Evolutionary conservation across 2,329 filamentous ascomycete species (phyloP).

Genomic region (Botrytis porri): DNA sequence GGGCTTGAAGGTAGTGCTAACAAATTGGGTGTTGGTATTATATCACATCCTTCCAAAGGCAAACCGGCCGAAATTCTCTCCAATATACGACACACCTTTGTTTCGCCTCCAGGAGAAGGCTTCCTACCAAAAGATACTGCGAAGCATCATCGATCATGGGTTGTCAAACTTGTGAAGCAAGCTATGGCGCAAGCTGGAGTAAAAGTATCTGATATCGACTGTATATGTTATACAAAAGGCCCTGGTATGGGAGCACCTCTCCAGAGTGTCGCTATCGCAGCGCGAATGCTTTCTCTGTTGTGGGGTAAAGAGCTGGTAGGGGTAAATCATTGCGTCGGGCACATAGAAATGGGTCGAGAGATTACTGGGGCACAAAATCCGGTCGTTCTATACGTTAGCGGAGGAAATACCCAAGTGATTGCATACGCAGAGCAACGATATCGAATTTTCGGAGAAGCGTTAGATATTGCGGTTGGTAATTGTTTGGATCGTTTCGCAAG

Average conservation of each 20-base stretch:
- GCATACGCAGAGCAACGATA: slow-evolving; percentile 93
- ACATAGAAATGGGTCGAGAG: slow-evolving; percentile 96
- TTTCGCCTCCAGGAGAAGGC: slow-evolving; percentile 85
- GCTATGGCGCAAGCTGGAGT: slow-evolving; percentile 70
- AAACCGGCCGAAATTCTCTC: slow-evolving; percentile 68
- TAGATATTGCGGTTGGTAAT: slow-evolving; percentile 97
- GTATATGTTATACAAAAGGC: slow-evolving; percentile 92
- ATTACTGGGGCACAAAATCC: slow-evolving; percentile 91
- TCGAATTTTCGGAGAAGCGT: slow-evolving; percentile 94
- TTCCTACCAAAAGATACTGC: slow-evolving; percentile 98
- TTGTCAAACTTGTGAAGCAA: slow-evolving; percentile 74
- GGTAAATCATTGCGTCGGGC: slow-evolving; percentile 96
- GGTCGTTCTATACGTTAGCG: slow-evolving; percentile 91
- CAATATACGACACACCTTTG: slow-evolving; percentile 92
- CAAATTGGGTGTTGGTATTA: slow-evolving; percentile 92
- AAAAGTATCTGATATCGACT: slow-evolving; percentile 67
- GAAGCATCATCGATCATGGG: slow-evolving; percentile 82
- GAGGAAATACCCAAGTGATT: slow-evolving; percentile 97
- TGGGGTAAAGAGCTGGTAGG: slow-evolving; percentile 89
- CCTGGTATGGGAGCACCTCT: slow-evolving; percentile 96
- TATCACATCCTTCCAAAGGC: slow-evolving; percentile 63
- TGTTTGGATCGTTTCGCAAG: slow-evolving; percentile 94
- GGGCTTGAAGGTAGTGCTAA: slow-evolving; percentile 93
- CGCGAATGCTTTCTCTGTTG: slow-evolving; percentile 74
- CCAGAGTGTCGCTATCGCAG: slow-evolving; percentile 80